Conservation (phyloP, 106 monocot species). For the Vanilla planifolia region DNA sequence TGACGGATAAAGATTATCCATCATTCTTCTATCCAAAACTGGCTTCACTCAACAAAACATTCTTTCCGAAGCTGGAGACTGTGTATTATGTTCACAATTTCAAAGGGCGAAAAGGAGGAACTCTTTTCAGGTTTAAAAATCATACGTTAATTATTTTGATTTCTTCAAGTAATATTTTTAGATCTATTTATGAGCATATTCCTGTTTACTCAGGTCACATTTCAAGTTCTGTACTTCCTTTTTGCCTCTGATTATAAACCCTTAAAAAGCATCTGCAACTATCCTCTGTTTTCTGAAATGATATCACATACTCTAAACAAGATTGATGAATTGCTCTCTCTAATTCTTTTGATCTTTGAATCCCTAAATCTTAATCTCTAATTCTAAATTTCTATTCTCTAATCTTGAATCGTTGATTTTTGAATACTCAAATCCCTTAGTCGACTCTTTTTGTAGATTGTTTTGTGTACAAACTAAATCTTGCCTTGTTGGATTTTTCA, state of each 20-base stretch:
- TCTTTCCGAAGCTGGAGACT: slow-evolving; percentile 82
- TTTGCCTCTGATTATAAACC: no score
- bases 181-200: background rate
- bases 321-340: no score
- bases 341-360: no score
- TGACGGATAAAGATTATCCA: slow-evolving; percentile 75
- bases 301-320: no score
- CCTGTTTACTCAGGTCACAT: no score
- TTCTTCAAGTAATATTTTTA: background rate
- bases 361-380: no score
- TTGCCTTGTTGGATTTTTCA: background rate
- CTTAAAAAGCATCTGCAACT: no score
- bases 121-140: slow-evolving; percentile 92
- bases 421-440: background rate
- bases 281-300: no score
- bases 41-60: slow-evolving; percentile 56
- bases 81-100: slow-evolving; percentile 95
- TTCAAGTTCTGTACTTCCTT: no score
- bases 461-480: background rate
- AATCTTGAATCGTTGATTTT: no score
- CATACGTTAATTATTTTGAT: background rate
- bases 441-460: background rate
- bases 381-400: no score
- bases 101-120: slow-evolving; percentile 90
- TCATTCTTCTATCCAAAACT: slow-evolving; percentile 95